Conservation (phyloP, 305 asterid genomes). For the Solanum hybrid region DNA sequence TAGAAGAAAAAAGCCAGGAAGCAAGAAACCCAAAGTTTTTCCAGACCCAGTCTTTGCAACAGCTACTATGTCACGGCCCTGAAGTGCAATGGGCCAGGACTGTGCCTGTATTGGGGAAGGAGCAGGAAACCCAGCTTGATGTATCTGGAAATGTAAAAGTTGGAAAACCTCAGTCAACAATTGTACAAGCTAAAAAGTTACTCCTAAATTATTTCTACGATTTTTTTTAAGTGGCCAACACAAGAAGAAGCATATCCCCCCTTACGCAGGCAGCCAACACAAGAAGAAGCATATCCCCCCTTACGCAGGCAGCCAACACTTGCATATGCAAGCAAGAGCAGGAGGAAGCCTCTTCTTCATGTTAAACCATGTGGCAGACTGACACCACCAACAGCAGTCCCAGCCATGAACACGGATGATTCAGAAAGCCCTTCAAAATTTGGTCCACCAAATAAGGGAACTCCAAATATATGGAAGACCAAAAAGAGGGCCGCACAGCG, state of each 20-base stretch:
- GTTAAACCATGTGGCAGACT: constrained; percentile 69
- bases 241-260: constrained; percentile 80
- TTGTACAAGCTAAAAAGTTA: constrained; percentile 23
- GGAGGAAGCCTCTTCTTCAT: constrained; percentile 86
- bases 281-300: constrained; percentile 82
- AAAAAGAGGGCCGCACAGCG: constrained; percentile 69
- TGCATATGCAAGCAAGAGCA: constrained; percentile 71
- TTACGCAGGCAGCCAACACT: constrained; percentile 48
- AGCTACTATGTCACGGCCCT: constrained; percentile 93
- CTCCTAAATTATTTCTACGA: constrained; percentile 27
- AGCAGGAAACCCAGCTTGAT: constrained; percentile 82
- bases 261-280: constrained; percentile 49
- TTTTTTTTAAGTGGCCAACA: constrained; percentile 46
- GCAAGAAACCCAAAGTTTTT: constrained; percentile 84
- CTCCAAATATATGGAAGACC: constrained; percentile 28
- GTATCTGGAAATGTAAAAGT: constrained; percentile 63
- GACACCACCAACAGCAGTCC: constrained; percentile 73
- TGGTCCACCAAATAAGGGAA: constrained; percentile 58
- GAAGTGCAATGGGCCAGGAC: constrained; percentile 96
- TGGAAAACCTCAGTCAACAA: constrained; percentile 39
- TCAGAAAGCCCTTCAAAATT: constrained; percentile 75
- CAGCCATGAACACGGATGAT: constrained; percentile 65
- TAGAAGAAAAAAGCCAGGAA: constrained; percentile 86
- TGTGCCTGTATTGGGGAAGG: constrained; percentile 99
- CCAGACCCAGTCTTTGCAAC: constrained; percentile 99